Evolutionary conservation across 495 filamentous ascomycete genomes (phyloP), one percentile per base, ranked within the genome.

Genomic region (Schizothecium vesticola): DNA sequence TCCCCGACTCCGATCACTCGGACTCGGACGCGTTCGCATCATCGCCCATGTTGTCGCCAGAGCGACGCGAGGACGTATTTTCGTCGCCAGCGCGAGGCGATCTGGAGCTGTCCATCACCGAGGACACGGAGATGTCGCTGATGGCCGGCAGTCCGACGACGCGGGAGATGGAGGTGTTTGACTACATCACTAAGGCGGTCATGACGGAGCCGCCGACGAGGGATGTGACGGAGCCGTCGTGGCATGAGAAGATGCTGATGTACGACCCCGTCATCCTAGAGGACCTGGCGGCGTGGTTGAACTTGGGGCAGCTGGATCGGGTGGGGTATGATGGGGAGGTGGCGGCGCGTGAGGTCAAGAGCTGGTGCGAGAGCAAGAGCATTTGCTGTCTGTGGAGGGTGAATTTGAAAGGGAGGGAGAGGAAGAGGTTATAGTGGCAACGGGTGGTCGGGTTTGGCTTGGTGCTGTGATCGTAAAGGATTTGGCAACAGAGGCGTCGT

Each of bases 201-300:
- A 85, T 74, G 8, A 77, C 75, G 9, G 80, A 78, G 69, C 83
- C 81, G 29, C 85, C 72, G 66, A 86, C 82, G 19, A 84, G 75
- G 56, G 80, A 85, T 73, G 81, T 78, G 6, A 66, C 67, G 26
- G 76, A 80, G 33, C 88, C 86, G 12, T 91, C 84, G 8, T 97
- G 92, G 90, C 82, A 96, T 64, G 90, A 97, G 80, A 94, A 93
- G 77, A 97, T 99, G 59, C 83, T 98, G 21, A 88, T 97, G 79
- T 98, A 94, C 75, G 94, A 98, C 70, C 93, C 96, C 0, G 90
- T 99, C 55, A 83, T 95, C 0, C 75, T 97, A 1, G 95, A 98
- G 77, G 95, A 97, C 66, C 80, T 99, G 10, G 84, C 93, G 6
- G 80, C 77, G 2, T 98, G 92, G 92, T 76, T 99, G 25, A 97